Percentiles rank a stretch among this genome's conserved stretches.
These are phyloP conservation scores for Podospora tetraspora DNA, from an alignment of 495 filamentous ascomycete species.

Conservation along the genomic window DNA sequence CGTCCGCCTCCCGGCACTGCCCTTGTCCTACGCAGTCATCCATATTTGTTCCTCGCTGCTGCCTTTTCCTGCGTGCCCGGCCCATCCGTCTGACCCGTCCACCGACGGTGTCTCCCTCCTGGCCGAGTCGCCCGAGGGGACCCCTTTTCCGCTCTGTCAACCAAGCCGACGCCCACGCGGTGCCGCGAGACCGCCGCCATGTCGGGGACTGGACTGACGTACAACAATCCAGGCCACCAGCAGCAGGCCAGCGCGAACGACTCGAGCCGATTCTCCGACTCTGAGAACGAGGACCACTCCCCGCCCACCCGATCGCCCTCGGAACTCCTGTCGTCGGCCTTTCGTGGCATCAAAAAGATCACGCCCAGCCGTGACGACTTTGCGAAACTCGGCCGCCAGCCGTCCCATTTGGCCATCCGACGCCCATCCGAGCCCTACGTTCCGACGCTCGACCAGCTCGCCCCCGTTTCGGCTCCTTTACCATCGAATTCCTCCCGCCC, in stretches of 20 bases:
- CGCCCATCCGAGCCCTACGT: conserved; percentile 24
- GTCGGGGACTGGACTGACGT: conserved; percentile 32
- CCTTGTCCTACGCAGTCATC: neutral
- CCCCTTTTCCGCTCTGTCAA: conserved; percentile 2
- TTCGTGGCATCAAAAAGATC: conserved; percentile 46
- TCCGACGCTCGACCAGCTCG: conserved; percentile 18
- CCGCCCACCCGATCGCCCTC: conserved; percentile 33
- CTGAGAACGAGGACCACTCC: conserved; percentile 36
- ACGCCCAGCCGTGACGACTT: conserved; percentile 38
- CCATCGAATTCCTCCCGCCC: conserved; percentile 16
- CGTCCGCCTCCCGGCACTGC: neutral
- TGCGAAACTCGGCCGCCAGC: conserved; percentile 26
- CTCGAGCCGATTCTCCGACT: conserved; percentile 31
- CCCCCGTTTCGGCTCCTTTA: conserved; percentile 26
- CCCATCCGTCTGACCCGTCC: conserved; percentile 2
- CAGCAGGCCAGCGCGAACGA: conserved; percentile 22
- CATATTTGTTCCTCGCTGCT: conserved; percentile 1
- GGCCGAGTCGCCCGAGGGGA: conserved; percentile 1
- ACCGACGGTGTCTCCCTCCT: neutral
- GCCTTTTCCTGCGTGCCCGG: neutral
- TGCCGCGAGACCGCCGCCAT: conserved; percentile 20
- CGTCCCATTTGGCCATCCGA: conserved; percentile 31
- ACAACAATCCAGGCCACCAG: conserved; percentile 25
- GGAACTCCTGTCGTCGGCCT: conserved; percentile 45
- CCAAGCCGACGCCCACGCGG: conserved; percentile 10